Percentiles rank a stretch among this genome's conserved stretches.
Evolutionary conservation across 2,329 filamentous ascomycete species (phyloP).

Genomic region (Neonectria magnoliae): DNA sequence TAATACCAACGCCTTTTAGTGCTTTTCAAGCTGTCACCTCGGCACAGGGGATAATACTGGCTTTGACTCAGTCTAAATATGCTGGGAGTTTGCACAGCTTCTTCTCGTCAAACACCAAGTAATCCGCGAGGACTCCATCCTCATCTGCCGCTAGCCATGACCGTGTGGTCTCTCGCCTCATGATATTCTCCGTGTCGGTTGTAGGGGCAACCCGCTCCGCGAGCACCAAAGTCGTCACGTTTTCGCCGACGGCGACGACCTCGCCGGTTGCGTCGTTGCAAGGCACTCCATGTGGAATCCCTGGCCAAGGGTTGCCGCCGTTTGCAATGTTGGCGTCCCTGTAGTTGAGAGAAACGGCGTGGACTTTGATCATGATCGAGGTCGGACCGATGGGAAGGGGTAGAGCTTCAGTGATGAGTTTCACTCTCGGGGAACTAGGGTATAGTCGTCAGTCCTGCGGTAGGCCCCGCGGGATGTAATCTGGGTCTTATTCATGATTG

Average conservation of each 20-base stretch:
- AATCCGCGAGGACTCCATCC: constrained; percentile 54
- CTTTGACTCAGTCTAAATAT: constrained; percentile 49
- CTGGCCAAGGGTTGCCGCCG: constrained; percentile 53
- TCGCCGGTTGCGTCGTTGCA: constrained; percentile 56
- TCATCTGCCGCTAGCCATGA: constrained; percentile 57
- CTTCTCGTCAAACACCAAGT: constrained; percentile 54
- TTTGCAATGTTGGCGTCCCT: constrained; percentile 50
- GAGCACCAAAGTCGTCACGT: constrained; percentile 43
- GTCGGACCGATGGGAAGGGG: constrained; percentile 45
- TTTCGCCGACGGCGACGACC: constrained; percentile 50
- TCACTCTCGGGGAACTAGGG: constrained; percentile 45
- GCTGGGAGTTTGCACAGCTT: constrained; percentile 48
- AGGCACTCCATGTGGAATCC: constrained; percentile 46
- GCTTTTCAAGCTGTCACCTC: constrained; percentile 57
- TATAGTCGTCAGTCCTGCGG: constrained; percentile 44
- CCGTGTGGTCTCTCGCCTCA: constrained; percentile 47
- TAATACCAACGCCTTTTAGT: constrained; percentile 50
- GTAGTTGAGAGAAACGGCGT: constrained; percentile 49
- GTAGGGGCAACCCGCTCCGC: constrained; percentile 53
- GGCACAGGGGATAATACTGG: constrained; percentile 54
- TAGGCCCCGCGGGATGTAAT: constrained; percentile 37
- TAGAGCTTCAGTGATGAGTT: constrained; percentile 47
- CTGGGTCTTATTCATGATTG: neutral
- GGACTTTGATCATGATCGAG: constrained; percentile 44
- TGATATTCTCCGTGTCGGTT: constrained; percentile 52